Percentiles rank a stretch among this genome's conserved stretches.
These are phyloP conservation scores for Nicotiana attenuata DNA, from an alignment of 257 asterid species.

Conservation along the genomic window DNA sequence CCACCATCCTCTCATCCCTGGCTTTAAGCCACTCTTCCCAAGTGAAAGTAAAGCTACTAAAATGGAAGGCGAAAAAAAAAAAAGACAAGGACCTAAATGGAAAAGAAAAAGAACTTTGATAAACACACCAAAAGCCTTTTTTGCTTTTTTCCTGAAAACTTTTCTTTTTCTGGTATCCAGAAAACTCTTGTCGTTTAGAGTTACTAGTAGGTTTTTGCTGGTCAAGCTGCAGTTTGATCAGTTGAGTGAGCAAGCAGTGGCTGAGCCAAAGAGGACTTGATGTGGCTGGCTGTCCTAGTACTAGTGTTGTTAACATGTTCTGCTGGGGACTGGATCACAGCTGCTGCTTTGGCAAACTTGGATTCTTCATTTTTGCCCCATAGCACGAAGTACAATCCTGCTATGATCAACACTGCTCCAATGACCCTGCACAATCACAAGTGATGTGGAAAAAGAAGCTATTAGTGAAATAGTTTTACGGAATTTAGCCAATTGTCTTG, in stretches of 20 bases:
- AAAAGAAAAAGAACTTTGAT: slow-evolving; percentile 21
- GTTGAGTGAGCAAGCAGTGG: slow-evolving; percentile 76
- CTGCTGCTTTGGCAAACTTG: slow-evolving; percentile 37
- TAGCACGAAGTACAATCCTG: slow-evolving; percentile 71
- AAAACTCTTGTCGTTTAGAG: slow-evolving; percentile 22
- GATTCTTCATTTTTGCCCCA: slow-evolving; percentile 92
- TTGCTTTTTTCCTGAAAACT: slow-evolving; percentile 5
- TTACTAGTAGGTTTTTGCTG: slow-evolving; percentile 12
- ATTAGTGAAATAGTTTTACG: too few species aligned
- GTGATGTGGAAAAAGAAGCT: too few species aligned
- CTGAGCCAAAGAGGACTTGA: slow-evolving; percentile 69
- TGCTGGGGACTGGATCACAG: slow-evolving; percentile 38
- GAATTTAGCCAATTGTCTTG: too few species aligned
- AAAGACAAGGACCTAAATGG: slow-evolving; percentile 5
- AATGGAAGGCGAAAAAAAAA: neutral
- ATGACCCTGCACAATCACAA: slow-evolving; percentile 49
- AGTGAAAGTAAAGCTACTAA: neutral
- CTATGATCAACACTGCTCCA: slow-evolving; percentile 77
- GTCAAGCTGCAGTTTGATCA: slow-evolving; percentile 37
- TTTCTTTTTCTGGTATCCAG: slow-evolving; percentile 15
- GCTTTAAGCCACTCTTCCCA: neutral
- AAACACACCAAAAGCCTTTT: slow-evolving; percentile 43
- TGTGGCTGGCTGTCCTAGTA: slow-evolving; percentile 20
- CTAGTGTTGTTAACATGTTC: slow-evolving; percentile 39
- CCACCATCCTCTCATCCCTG: neutral